phyloP scores from a whole-genome alignment of 495 filamentous ascomycete species.

The Lophiotrema nucula region DNA sequence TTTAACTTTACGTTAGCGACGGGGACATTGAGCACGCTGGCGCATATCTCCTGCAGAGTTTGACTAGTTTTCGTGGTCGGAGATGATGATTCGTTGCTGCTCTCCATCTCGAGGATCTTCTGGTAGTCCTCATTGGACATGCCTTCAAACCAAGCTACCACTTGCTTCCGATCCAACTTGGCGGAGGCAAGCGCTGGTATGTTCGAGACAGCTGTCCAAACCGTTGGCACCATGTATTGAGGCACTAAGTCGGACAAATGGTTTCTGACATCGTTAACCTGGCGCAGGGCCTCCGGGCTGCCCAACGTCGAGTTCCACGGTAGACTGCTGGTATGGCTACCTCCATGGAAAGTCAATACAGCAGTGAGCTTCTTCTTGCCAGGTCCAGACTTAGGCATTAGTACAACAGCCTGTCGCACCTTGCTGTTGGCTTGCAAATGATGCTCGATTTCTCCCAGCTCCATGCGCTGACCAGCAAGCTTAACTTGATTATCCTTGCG shows the following conservation, averaged over 20 bases:
- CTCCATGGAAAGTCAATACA: slow-evolving; percentile 10
- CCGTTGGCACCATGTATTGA: slow-evolving; percentile 35
- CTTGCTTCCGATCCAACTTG: slow-evolving; percentile 33
- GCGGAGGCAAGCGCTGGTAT: slow-evolving; percentile 29
- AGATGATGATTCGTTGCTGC: slow-evolving; percentile 6
- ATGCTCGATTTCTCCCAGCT: slow-evolving; percentile 34
- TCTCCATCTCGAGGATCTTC: slow-evolving; percentile 19
- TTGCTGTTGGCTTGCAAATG: slow-evolving; percentile 36
- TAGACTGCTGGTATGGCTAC: neutral
- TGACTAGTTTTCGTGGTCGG: slow-evolving; percentile 13
- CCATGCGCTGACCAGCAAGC: slow-evolving; percentile 31
- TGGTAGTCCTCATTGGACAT: slow-evolving; percentile 18
- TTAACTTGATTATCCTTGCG: slow-evolving; percentile 35
- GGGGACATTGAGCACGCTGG: slow-evolving; percentile 22
- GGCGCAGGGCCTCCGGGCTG: neutral
- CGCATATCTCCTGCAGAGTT: slow-evolving; percentile 18
- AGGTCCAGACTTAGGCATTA: slow-evolving; percentile 27
- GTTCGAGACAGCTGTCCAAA: slow-evolving; percentile 14
- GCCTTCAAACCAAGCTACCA: slow-evolving; percentile 22
- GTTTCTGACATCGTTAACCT: slow-evolving; percentile 5
- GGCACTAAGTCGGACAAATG: slow-evolving; percentile 28
- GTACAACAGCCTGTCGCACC: slow-evolving; percentile 45
- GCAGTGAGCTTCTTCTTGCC: slow-evolving; percentile 20
- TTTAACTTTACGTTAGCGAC: slow-evolving; percentile 16
- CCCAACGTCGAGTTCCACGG: slow-evolving; percentile 14